phyloP scores from a whole-genome alignment of 805 yeast genomes.

The Candida morakotiae region DNA sequence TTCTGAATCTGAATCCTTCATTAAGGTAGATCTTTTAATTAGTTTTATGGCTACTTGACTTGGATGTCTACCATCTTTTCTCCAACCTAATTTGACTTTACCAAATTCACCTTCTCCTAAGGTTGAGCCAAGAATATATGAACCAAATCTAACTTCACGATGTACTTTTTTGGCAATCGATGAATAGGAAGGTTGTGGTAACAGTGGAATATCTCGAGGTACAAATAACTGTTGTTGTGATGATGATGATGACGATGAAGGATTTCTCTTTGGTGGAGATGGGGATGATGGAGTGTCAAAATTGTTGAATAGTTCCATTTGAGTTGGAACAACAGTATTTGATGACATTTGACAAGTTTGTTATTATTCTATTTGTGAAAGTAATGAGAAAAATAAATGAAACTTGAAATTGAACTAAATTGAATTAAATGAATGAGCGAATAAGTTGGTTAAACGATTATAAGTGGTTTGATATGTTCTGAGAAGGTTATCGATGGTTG shows the following conservation, averaged over 20 bases:
- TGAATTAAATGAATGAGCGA: too few relatives aligned
- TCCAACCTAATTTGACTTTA: conserved; percentile 94
- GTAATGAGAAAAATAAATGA: too few relatives aligned
- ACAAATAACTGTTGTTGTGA: background rate
- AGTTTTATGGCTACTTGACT: conserved; percentile 91
- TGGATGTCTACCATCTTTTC: conserved; percentile 73
- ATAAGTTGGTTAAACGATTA: too few relatives aligned
- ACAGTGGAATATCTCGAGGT: background rate
- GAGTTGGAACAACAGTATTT: conserved; percentile 2
- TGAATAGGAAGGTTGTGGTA: background rate
- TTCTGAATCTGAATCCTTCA: conserved; percentile 81
- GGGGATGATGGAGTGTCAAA: background rate
- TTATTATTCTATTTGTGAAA: too few relatives aligned
- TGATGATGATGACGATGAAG: background rate
- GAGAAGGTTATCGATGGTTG: too few relatives aligned
- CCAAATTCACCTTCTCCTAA: conserved; percentile 98
- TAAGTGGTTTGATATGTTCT: too few relatives aligned
- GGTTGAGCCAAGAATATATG: conserved; percentile 86
- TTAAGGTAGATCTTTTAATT: conserved; percentile 83
- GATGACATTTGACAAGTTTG: conserved; percentile 1
- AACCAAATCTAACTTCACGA: conserved; percentile 80
- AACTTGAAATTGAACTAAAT: too few relatives aligned
- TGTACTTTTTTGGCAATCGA: conserved; percentile 13
- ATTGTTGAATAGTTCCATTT: conserved; percentile 3
- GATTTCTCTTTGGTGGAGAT: background rate